These are phyloP conservation scores for Leccinum pachyderme DNA, from an alignment of 1,284 basidiomycete genomes.

Conservation along the genomic window DNA sequence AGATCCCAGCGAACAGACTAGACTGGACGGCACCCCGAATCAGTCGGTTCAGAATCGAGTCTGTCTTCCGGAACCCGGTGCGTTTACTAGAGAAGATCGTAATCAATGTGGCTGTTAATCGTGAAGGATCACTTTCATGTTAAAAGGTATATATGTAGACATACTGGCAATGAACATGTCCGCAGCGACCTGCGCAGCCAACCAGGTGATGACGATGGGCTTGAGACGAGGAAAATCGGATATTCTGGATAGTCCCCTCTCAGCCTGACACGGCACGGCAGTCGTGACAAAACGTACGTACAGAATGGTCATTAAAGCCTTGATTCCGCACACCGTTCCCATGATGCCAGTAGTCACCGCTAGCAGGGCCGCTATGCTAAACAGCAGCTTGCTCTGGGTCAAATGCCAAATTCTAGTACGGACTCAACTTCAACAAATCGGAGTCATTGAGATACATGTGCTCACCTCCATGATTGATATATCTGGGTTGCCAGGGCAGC, in stretches of 20 bases:
- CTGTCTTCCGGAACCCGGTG: neutral
- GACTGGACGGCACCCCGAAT: constrained; percentile 38
- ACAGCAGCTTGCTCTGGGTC: neutral
- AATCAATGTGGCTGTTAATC: neutral
- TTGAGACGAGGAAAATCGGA: neutral
- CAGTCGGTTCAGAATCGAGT: neutral
- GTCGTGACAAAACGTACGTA: neutral
- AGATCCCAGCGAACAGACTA: constrained; percentile 43
- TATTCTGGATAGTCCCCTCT: neutral
- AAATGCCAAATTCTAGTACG: neutral
- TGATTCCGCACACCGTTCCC: neutral
- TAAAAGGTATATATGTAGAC: neutral
- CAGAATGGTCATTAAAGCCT: neutral
- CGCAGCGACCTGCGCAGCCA: neutral
- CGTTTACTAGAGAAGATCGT: neutral
- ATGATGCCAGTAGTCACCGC: neutral
- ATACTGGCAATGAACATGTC: neutral
- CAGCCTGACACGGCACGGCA: neutral
- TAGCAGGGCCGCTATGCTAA: neutral
- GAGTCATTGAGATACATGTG: neutral
- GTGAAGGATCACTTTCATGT: neutral
- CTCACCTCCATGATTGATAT: neutral
- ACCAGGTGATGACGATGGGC: neutral
- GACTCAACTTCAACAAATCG: neutral
- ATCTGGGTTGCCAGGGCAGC: neutral